These are phyloP conservation scores for Vitis rupestris DNA, from an alignment of 164 flowering plant genomes.

Conservation along the genomic window DNA sequence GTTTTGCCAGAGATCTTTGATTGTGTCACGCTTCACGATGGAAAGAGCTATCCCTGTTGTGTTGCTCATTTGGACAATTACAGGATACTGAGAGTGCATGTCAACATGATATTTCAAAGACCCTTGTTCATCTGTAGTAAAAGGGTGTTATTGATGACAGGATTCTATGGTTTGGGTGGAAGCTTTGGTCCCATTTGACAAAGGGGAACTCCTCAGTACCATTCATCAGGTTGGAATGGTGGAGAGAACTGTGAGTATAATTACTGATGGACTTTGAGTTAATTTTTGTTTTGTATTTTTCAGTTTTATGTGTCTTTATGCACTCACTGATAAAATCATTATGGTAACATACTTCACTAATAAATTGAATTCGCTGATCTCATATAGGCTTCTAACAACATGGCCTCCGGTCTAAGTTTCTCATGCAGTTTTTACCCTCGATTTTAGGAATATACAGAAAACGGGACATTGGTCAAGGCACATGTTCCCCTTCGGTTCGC, in stretches of 20 bases:
- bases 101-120: no score
- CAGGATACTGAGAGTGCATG: no score
- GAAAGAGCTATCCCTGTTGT: no score
- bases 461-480: slow-evolving; percentile 76
- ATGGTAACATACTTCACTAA: no score
- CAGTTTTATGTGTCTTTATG: neutral
- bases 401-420: neutral
- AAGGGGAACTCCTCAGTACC: slow-evolving; percentile 86
- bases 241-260: slow-evolving; percentile 65
- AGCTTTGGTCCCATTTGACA: slow-evolving; percentile 81
- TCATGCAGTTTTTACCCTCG: neutral
- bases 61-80: no score
- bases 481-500: slow-evolving; percentile 87
- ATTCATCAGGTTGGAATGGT: slow-evolving; percentile 92
- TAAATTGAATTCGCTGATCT: no score
- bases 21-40: no score
- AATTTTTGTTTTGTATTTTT: neutral
- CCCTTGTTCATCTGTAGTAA: no score
- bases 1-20: no score
- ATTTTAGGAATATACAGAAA: slow-evolving; percentile 63
- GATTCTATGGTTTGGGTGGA: slow-evolving; percentile 95
- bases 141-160: slow-evolving; percentile 29
- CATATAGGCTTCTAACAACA: no score
- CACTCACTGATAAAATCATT: no score
- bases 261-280: neutral